phyloP scores from a whole-genome alignment of 1,284 basidiomycete genomes.

The Apiotrichum porosum region DNA sequence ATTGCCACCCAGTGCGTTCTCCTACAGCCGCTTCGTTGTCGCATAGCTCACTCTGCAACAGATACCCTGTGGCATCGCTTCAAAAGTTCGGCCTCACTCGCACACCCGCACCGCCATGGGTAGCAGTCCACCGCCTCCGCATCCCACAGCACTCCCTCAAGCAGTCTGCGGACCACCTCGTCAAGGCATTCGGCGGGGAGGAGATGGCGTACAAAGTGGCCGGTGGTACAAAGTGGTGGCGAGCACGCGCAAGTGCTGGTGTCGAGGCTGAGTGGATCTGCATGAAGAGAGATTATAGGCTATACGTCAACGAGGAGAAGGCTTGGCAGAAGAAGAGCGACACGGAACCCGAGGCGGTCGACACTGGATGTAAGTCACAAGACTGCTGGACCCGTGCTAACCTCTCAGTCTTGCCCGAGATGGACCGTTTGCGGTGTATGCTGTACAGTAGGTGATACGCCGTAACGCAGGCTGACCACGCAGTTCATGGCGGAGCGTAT shows the following conservation, averaged over 20 bases:
- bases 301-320: conserved; percentile 17
- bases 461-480: conserved; percentile 5
- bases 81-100: conserved; percentile 80
- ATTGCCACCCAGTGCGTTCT: too few species aligned
- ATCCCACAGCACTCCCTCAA: conserved; percentile 64
- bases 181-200: conserved; percentile 78
- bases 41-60: too few species aligned
- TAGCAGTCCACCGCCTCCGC: conserved; percentile 67
- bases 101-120: conserved; percentile 83
- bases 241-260: conserved; percentile 70
- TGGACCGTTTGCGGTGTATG: conserved; percentile 82
- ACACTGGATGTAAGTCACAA: conserved; percentile 22
- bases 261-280: conserved; percentile 90
- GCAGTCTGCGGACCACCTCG: conserved; percentile 69
- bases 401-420: conserved; percentile 55
- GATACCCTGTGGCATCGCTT: conserved; percentile 76
- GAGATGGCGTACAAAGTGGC: conserved; percentile 67
- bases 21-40: too few species aligned
- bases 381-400: background rate
- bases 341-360: conserved; percentile 13
- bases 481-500: conserved; percentile 59
- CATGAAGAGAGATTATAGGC: conserved; percentile 52
- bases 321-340: conserved; percentile 19
- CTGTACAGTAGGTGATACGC: conserved; percentile 56
- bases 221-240: conserved; percentile 96